These are phyloP conservation scores for Parastagonospora avenae DNA, from an alignment of 2,329 filamentous ascomycete species.

Conservation along the genomic window DNA sequence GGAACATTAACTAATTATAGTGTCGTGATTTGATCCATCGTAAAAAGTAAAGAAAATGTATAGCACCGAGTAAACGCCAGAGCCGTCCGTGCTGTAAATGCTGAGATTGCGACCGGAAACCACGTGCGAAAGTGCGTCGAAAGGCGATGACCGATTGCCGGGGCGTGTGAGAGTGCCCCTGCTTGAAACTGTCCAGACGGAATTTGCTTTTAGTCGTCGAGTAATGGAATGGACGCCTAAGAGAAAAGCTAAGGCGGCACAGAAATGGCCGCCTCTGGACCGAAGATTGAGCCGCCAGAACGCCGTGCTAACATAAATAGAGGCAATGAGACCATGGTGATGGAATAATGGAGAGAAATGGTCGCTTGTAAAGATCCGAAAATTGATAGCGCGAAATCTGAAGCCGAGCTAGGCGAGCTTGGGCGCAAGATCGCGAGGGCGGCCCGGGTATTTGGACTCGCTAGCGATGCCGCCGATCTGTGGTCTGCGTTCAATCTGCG, in stretches of 20 bases:
- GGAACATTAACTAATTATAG: conserved; percentile 26
- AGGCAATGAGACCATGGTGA: conserved; percentile 24
- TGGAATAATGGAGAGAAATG: conserved; percentile 9
- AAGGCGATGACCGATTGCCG: conserved; percentile 2
- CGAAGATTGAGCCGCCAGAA: conserved; percentile 33
- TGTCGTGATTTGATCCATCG: conserved; percentile 8
- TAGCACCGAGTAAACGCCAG: neutral
- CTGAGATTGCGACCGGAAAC: conserved; percentile 11
- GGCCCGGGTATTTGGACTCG: conserved; percentile 22
- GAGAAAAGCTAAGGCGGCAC: conserved; percentile 26
- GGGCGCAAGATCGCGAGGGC: conserved; percentile 5
- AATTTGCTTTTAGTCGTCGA: conserved; percentile 41
- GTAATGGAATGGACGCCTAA: conserved; percentile 21
- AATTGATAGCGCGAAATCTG: neutral
- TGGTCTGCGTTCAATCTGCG: conserved; percentile 25
- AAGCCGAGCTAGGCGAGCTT: conserved; percentile 8
- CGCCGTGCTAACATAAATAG: conserved; percentile 44
- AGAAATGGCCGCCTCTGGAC: conserved; percentile 26
- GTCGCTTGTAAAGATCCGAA: conserved; percentile 9
- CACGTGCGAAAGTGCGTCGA: neutral
- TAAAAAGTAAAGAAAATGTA: neutral
- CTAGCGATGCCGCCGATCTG: conserved; percentile 30
- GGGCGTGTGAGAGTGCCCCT: conserved; percentile 24
- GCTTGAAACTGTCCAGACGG: conserved; percentile 36
- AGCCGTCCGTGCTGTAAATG: conserved; percentile 5